phyloP scores from a whole-genome alignment of 805 yeast species.

The Naumovozyma dairenensis region DNA sequence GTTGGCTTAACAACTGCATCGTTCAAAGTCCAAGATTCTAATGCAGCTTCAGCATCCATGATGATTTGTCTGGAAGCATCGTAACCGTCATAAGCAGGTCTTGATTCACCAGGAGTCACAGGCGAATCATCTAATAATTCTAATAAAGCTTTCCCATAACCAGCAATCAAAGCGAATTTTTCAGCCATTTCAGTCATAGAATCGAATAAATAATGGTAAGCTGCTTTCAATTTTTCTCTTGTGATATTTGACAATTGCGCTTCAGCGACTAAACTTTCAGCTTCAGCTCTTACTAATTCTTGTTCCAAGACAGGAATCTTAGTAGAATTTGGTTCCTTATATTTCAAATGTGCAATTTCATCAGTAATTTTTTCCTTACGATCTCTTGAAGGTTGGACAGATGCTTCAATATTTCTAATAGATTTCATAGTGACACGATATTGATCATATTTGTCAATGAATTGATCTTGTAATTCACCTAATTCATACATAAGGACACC shows the following conservation, averaged over 20 bases:
- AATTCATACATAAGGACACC: conserved; percentile 93
- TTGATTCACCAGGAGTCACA: conserved; percentile 97
- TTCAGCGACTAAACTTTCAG: conserved; percentile 97
- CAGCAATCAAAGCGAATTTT: conserved; percentile 94
- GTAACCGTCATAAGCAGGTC: conserved; percentile 96
- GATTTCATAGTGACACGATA: conserved; percentile 93
- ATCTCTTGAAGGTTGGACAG: conserved; percentile 97
- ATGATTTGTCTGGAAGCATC: conserved; percentile 97
- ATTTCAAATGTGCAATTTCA: conserved; percentile 93
- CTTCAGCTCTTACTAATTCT: conserved; percentile 98
- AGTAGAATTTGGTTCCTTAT: conserved; percentile 97
- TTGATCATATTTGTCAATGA: conserved; percentile 96
- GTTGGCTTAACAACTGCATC: conserved; percentile 92
- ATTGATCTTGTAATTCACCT: conserved; percentile 97
- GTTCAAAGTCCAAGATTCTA: conserved; percentile 95
- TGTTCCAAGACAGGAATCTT: conserved; percentile 93
- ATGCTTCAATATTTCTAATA: conserved; percentile 91
- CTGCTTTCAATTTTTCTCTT: conserved; percentile 95
- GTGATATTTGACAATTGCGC: conserved; percentile 97
- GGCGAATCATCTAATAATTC: conserved; percentile 95
- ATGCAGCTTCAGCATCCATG: conserved; percentile 90
- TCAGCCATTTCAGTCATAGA: conserved; percentile 91
- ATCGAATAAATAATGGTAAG: conserved; percentile 94
- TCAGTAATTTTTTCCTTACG: conserved; percentile 96
- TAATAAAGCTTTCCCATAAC: conserved; percentile 94